These are phyloP conservation scores for Oropetium thomaeum DNA, from an alignment of 176 grass and related monocot genomes.

Conservation along the genomic window DNA sequence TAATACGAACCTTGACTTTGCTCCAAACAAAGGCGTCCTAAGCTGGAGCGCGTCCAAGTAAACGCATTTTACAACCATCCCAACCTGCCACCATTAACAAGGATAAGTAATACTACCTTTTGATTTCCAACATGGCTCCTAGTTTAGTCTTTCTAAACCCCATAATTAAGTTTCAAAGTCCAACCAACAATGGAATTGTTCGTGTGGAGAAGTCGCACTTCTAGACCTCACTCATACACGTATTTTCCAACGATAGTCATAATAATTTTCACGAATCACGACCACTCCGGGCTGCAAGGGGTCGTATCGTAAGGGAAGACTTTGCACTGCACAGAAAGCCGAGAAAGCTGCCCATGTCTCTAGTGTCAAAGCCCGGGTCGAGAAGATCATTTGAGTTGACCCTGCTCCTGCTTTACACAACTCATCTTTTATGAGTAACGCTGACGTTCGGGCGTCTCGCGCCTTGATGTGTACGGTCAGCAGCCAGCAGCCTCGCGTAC, in stretches of 20 bases:
- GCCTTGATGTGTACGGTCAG: too few relatives aligned
- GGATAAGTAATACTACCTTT: neutral
- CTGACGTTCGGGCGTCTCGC: neutral
- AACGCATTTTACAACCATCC: slow-evolving; percentile 7
- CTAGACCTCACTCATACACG: slow-evolving; percentile 4
- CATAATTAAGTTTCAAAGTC: slow-evolving; percentile 33
- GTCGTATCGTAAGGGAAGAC: neutral
- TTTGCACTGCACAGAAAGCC: neutral
- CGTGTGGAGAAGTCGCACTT: slow-evolving; percentile 28
- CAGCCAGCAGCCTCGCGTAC: too few relatives aligned
- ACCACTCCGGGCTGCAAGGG: neutral
- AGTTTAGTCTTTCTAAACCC: slow-evolving; percentile 39
- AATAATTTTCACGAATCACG: too few relatives aligned
- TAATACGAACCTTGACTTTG: neutral
- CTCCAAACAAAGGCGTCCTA: neutral
- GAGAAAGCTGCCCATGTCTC: neutral
- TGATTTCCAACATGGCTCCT: neutral
- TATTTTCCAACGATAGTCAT: too few relatives aligned
- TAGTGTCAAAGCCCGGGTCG: neutral
- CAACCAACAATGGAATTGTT: slow-evolving; percentile 33
- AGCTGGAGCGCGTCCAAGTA: neutral
- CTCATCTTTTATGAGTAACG: neutral
- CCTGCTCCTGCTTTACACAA: neutral
- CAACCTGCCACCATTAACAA: neutral
- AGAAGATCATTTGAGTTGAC: slow-evolving; percentile 2